phyloP scores from a whole-genome alignment of 2,329 filamentous ascomycete species.

The Arthrobotrys musiformis region DNA sequence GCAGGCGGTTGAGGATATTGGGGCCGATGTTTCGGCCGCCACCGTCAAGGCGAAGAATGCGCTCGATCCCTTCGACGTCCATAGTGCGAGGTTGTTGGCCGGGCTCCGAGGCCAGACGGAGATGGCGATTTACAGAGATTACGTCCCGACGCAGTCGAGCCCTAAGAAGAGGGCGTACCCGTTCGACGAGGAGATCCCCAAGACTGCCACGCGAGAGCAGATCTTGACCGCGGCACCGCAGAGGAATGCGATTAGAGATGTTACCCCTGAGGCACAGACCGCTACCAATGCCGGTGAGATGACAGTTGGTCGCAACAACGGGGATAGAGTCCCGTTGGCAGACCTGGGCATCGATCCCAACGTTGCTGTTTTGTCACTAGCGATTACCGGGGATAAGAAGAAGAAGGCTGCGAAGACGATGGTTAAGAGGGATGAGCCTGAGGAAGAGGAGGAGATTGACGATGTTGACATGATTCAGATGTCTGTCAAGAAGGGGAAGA shows the following conservation, averaged over 20 bases:
- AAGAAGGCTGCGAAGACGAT: slow-evolving; percentile 9
- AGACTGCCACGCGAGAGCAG: slow-evolving; percentile 70
- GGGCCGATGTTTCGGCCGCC: slow-evolving; percentile 71
- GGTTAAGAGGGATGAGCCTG: neutral
- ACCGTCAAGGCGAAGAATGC: slow-evolving; percentile 68
- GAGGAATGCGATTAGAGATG: slow-evolving; percentile 4
- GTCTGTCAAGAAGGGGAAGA: slow-evolving; percentile 4
- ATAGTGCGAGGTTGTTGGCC: slow-evolving; percentile 70
- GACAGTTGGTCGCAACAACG: slow-evolving; percentile 4
- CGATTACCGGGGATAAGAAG: slow-evolving; percentile 20
- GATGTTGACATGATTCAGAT: slow-evolving; percentile 44
- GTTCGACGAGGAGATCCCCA: slow-evolving; percentile 82
- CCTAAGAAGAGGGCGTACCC: slow-evolving; percentile 82
- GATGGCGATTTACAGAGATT: slow-evolving; percentile 76
- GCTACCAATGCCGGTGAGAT: neutral
- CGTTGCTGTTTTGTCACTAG: slow-evolving; percentile 21
- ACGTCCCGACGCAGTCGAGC: slow-evolving; percentile 84
- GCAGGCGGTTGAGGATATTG: slow-evolving; percentile 38
- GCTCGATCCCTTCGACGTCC: slow-evolving; percentile 70
- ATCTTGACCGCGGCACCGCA: slow-evolving; percentile 43
- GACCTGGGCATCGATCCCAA: slow-evolving; percentile 35
- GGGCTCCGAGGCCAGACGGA: slow-evolving; percentile 77
- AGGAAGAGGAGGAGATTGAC: slow-evolving; percentile 9
- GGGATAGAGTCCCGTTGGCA: slow-evolving; percentile 44
- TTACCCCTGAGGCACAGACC: slow-evolving; percentile 3